A percentile compares a stretch with the other conserved stretches of the same genome.
Conservation (phyloP, 192 early-diverging fungal genomes). For the Podila epicladia region DNA sequence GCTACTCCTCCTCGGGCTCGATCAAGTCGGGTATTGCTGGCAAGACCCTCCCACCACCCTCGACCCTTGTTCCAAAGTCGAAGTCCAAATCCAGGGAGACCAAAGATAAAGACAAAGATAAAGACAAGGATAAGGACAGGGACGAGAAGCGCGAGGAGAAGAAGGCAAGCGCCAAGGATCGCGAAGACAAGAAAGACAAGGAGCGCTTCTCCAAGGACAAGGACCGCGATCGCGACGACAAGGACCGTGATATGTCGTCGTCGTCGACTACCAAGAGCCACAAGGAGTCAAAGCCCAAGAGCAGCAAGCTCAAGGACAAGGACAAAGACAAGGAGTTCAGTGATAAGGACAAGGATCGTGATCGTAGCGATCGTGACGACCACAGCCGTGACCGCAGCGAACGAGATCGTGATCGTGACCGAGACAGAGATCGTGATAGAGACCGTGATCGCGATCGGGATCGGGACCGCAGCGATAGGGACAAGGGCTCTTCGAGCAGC, state of each 20-base stretch:
- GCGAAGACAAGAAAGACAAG: constrained; percentile 20
- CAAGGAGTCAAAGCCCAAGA: constrained; percentile 52
- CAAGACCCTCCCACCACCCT: constrained; percentile 21
- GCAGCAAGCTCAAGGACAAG: constrained; percentile 51
- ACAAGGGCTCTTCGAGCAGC: constrained; percentile 1
- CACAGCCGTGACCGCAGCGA: constrained; percentile 6
- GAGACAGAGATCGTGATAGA: constrained; percentile 15
- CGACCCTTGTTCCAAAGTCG: constrained; percentile 15
- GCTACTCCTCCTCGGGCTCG: constrained; percentile 6
- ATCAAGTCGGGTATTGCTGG: constrained; percentile 21
- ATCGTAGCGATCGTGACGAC: constrained; percentile 1
- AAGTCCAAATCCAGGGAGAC: constrained; percentile 42
- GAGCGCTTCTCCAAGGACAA: constrained; percentile 29
- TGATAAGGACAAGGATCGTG: constrained; percentile 28
- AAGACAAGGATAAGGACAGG: constrained; percentile 23
- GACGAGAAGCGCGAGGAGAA: constrained; percentile 8
- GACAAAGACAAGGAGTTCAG: constrained; percentile 55
- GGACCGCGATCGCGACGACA: constrained; percentile 22
- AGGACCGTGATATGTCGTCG: background rate
- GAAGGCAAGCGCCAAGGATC: constrained; percentile 1
- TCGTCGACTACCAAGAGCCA: constrained; percentile 18
- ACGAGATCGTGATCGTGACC: constrained; percentile 19
- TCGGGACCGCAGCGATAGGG: constrained; percentile 8
- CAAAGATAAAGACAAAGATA: constrained; percentile 28
- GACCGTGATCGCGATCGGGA: constrained; percentile 26